Base-by-base conservation (phyloP, 2,329 filamentous ascomycete genomes). In the Talaromyces sp. region DNA sequence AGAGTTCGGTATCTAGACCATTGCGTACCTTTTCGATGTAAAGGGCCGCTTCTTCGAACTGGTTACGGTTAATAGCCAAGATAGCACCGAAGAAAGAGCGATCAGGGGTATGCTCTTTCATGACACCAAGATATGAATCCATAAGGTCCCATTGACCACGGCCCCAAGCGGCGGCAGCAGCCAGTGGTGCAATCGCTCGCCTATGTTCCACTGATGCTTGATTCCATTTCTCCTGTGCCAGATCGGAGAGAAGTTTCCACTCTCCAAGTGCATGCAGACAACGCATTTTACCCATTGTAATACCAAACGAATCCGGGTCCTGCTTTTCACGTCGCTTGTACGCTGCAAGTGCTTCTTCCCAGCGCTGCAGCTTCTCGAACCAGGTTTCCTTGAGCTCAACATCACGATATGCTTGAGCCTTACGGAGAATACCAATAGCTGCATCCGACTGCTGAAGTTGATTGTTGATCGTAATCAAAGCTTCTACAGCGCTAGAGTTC, bases 241-340 rank as follows among this genome's bases (percentile, higher is more conserved):
- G 80, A 51, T 85, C 86, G 0, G 93, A 95, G 15, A 99, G 80
- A 3, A 91, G 86, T 65, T 97, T 95, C 94, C 94, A 99, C 73
- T 99, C 94, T 61, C 94, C 94, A 36, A 99, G 81, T 8, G 94
- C 95, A 71, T 99, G 94, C 63, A 97, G 78, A 80, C 94, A 99
- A 50, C 94, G 87, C 94, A 99, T 99, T 76, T 99, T 99, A 64
- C 94, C 94, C 92, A 99, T 97, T 35, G 96, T 91, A 56, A 99
- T 91, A 60, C 97, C 94, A 61, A 99, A 91, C 0, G 91, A 91
- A 61, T 87, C 84, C 31, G 84, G 83, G 31, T 90, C 80, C 63
- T 91, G 86, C 53, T 79, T 75, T 67, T 97, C 93, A 45, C 93
- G 88, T 69, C 90, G 87, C 66, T 94, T 89, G 69, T 97, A 97